A percentile compares a stretch with the other conserved stretches of the same genome.
These are phyloP conservation scores for Penicillium macrosclerotiorum DNA, from an alignment of 495 filamentous ascomycete genomes.

Conservation along the genomic window DNA sequence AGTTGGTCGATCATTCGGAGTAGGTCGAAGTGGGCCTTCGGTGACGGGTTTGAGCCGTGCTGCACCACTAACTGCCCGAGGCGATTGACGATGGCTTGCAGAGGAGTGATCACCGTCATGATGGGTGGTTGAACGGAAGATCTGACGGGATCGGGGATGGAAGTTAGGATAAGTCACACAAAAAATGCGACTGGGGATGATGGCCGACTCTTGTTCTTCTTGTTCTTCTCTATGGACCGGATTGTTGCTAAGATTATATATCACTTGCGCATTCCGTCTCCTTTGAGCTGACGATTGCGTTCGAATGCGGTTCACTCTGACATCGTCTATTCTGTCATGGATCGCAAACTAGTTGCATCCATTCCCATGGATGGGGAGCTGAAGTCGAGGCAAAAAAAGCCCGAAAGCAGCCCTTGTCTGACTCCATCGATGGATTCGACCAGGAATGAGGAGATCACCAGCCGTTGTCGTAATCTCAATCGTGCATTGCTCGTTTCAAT, in stretches of 20 bases:
- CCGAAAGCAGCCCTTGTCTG: conserved; percentile 2
- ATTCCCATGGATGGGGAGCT: neutral
- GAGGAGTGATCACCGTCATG: conserved; percentile 20
- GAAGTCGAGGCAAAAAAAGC: no score
- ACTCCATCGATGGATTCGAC: no score
- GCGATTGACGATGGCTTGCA: conserved; percentile 25
- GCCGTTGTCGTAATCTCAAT: no score
- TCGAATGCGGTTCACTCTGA: neutral
- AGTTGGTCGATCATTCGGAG: conserved; percentile 32
- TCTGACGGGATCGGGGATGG: neutral
- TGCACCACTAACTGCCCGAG: conserved; percentile 23
- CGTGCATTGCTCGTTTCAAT: no score
- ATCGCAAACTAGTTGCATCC: no score
- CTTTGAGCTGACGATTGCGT: neutral
- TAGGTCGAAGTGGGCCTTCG: conserved; percentile 30
- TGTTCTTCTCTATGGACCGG: no score
- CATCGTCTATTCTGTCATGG: neutral
- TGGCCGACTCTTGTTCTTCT: neutral
- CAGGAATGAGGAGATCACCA: no score
- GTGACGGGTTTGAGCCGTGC: conserved; percentile 18
- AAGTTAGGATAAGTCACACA: neutral
- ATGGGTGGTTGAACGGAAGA: neutral
- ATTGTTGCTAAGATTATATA: no score
- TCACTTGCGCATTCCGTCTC: neutral
- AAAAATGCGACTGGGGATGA: neutral